Evolutionary conservation across 805 yeast genomes (phyloP).

Genomic region (Cephaloascus albidus): DNA sequence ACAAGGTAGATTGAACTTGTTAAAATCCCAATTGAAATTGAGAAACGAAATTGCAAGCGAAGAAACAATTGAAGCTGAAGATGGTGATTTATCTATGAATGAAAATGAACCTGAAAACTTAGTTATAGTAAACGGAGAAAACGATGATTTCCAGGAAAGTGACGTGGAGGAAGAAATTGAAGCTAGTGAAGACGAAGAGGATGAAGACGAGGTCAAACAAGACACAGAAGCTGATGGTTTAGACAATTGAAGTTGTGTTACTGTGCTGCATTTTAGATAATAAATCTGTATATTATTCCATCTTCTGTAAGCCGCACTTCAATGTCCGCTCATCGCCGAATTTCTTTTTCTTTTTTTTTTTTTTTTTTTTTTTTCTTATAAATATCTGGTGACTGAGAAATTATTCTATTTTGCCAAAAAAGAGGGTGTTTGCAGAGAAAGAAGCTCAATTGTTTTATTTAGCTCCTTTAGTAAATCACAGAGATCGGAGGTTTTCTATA

Average conservation of each 20-base stretch:
- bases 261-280: constrained; percentile 9
- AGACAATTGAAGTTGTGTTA: too few species aligned
- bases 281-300: constrained; percentile 9
- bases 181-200: constrained; percentile 23
- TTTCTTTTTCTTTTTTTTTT: constrained; percentile 3
- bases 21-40: constrained; percentile 66
- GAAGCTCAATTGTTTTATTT: too few species aligned
- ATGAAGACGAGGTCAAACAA: constrained; percentile 13
- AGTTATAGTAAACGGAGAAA: constrained; percentile 30
- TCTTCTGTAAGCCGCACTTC: background rate
- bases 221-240: constrained; percentile 16
- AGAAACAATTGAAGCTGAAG: constrained; percentile 6
- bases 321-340: constrained; percentile 2
- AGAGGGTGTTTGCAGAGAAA: too few species aligned
- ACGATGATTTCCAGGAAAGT: constrained; percentile 23
- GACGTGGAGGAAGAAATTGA: constrained; percentile 19
- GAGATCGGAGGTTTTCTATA: background rate
- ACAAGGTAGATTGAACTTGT: constrained; percentile 77
- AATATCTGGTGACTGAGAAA: too few species aligned
- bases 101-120: constrained; percentile 18
- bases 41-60: constrained; percentile 24
- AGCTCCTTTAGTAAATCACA: background rate
- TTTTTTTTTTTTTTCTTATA: background rate
- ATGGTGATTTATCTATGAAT: constrained; percentile 8
- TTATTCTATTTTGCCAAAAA: too few species aligned